Base-by-base conservation (phyloP, 768 basidiomycete genomes). In the Imleria badia region DNA sequence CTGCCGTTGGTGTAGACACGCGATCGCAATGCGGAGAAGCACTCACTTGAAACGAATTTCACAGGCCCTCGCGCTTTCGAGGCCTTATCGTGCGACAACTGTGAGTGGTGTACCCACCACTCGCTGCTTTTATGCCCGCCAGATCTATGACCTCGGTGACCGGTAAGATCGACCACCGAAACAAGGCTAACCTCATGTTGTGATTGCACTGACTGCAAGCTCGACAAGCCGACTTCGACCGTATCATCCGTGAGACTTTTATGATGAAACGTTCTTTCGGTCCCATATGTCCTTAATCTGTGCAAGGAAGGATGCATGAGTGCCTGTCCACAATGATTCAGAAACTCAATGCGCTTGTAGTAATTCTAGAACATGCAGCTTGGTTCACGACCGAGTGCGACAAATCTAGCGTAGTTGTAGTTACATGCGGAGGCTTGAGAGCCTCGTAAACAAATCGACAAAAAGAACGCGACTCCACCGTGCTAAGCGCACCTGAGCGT, bases 381-480 rank as follows among this genome's bases (percentile, higher is more conserved):
- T 26, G 26, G 26, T 26, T 35, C 35, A n/a, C 11, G 46, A 39
- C 36, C 7, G 19, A 44, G n/a, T 44, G 13, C 13, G 14, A 54
- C 52, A 48, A 54, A 48, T 35, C 52, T 19, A 47, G 10, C 39
- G 29, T 7, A 30, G 6, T 15, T 51, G 14, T 33, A 12, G 15
- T 14, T 19, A 42, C 46, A 48, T 17, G 14, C 5, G 3, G 13
- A 19, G 34, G n/a, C 51, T 23, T 20, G 3, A 11, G 29, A 29
- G 35, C 43, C 35, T 38, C 34, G 17, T 26, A 46, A 44, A 65
- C 62, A 65, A 65, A 65, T 67, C 64, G 43, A 65, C n/a, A 9
- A 51, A 38, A 45, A 42, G 11, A 45, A 55, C 1, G 1, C 23
- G 15, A 34, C 20, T n/a, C 15, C 11, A 12, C 10, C 30, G 10